Percentiles rank a stretch among this genome's conserved stretches.
Evolutionary conservation across 2,329 filamentous ascomycete genomes (phyloP).

Genomic region (Clonostachys sp.): DNA sequence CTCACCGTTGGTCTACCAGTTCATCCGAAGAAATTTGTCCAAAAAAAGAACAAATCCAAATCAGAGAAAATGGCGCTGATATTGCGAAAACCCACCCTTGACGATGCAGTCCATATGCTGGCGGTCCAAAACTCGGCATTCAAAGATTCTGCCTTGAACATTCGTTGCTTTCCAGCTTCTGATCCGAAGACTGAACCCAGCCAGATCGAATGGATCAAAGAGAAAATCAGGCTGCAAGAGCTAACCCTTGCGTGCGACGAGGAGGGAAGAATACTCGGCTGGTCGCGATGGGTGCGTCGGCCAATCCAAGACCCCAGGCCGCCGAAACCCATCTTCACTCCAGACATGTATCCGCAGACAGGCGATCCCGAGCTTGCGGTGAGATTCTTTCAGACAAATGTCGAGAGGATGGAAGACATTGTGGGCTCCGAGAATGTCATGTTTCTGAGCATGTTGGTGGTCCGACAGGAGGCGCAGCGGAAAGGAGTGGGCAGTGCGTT

Average conservation of each 20-base stretch:
- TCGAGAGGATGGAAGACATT: conserved; percentile 11
- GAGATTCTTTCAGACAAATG: conserved; percentile 31
- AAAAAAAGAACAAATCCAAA: too few relatives aligned
- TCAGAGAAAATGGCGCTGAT: too few relatives aligned
- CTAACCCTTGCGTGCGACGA: conserved; percentile 1
- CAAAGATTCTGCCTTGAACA: conserved; percentile 17
- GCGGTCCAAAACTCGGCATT: conserved; percentile 22
- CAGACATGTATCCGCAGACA: conserved; percentile 12
- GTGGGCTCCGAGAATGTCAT: conserved; percentile 18
- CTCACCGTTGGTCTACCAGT: too few relatives aligned
- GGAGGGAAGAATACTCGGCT: conserved; percentile 16
- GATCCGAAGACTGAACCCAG: conserved; percentile 11
- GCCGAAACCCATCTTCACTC: conserved; percentile 10
- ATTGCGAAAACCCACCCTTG: conserved; percentile 16
- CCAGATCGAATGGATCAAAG: conserved; percentile 11
- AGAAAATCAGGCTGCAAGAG: conserved; percentile 17
- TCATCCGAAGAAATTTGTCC: too few relatives aligned
- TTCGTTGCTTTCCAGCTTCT: conserved; percentile 17
- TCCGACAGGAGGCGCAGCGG: conserved; percentile 20
- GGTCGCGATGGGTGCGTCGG: conserved; percentile 24
- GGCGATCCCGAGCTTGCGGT: conserved; percentile 24
- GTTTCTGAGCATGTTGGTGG: conserved; percentile 24
- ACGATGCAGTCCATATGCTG: conserved; percentile 22
- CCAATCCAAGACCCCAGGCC: conserved; percentile 6
- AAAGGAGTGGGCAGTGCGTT: conserved; percentile 23